Evolutionary conservation across 306 rosid genomes (phyloP), one percentile per base, ranked within the genome.

Genomic region (Mimosa pudica): DNA sequence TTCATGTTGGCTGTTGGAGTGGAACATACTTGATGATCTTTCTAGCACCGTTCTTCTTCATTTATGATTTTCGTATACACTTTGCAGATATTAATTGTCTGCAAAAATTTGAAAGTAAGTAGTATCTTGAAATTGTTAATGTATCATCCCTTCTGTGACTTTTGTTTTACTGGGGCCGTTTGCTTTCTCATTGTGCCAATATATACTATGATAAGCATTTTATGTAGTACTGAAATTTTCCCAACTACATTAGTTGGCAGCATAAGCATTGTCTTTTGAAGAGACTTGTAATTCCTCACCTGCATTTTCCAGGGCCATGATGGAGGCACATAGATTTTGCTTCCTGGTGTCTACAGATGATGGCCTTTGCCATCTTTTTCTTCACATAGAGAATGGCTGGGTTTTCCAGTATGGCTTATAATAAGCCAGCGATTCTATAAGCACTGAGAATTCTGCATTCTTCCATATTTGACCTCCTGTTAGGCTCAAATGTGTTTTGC

Each of bases 221-320:
- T 79, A 13, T 78, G 57, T 65, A 45, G 42, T 70, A 75, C 80
- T 74, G 77, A 70, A 70, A 52, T 81, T 82, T 73, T 77, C 74
- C 78, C 76, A 77, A 47, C 80, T 81, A 55, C 82, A 71, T 75
- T 44, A 72, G 70, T 82, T 84, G 88, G 91, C 84, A 76, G 77
- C 81, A 73, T 75, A 70, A 75, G 76, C 68, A 79, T 58, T 85
- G 80, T 74, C 88, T 84, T 78, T 84, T 81, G 79, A 74, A 83
- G 85, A 80, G 86, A 81, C 65, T 67, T 81, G 88, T 86, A 86
- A 90, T 90, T 85, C 88, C 78, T 84, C 83, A 87, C 86, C 79
- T 90, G 92, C 85, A 61, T 93, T 90, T 94, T 89, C 90, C 97
- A 89, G 90, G 93, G 89, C 73, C 74, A 69, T 77, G 86, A 78